phyloP scores from a whole-genome alignment of 73 alveolate genomes.

The Symbiodinium natans region DNA sequence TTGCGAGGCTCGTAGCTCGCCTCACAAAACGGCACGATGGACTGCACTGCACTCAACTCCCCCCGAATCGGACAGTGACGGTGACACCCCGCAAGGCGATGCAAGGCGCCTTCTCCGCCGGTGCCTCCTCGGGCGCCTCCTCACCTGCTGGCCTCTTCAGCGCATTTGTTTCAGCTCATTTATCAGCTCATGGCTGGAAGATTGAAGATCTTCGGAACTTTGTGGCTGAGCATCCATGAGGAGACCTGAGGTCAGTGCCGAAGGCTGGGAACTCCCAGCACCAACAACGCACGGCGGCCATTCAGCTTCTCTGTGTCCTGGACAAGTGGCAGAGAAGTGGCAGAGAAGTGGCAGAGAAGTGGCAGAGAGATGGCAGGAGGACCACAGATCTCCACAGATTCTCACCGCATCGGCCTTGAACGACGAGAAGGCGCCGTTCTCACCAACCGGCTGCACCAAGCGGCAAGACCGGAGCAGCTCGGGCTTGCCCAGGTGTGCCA shows the following conservation, averaged over 20 bases:
- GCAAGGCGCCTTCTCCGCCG: background rate
- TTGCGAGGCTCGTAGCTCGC: background rate
- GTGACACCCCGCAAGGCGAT: too few relatives aligned
- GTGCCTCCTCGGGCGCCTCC: background rate
- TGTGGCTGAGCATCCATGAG: too few relatives aligned
- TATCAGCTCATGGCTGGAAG: too few relatives aligned
- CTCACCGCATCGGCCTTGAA: slow-evolving; percentile 2
- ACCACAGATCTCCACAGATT: background rate
- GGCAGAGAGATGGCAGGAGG: background rate
- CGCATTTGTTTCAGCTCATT: too few relatives aligned
- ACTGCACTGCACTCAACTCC: background rate
- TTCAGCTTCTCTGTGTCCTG: slow-evolving; percentile 79
- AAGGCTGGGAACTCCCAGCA: slow-evolving; percentile 54
- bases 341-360: too few relatives aligned
- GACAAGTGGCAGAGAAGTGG: too few relatives aligned
- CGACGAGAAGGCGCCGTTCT: slow-evolving; percentile 60
- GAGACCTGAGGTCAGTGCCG: slow-evolving; percentile 2
- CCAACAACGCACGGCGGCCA: slow-evolving; percentile 65
- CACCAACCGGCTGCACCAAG: slow-evolving; percentile 81
- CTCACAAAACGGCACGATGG: background rate
- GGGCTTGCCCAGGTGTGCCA: slow-evolving; percentile 66
- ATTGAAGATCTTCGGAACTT: too few relatives aligned
- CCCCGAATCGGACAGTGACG: too few relatives aligned
- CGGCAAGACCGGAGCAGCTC: slow-evolving; percentile 62
- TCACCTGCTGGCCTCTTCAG: background rate